phyloP scores from a whole-genome alignment of 179 eudicot species.

The Heliamphora pulchella region DNA sequence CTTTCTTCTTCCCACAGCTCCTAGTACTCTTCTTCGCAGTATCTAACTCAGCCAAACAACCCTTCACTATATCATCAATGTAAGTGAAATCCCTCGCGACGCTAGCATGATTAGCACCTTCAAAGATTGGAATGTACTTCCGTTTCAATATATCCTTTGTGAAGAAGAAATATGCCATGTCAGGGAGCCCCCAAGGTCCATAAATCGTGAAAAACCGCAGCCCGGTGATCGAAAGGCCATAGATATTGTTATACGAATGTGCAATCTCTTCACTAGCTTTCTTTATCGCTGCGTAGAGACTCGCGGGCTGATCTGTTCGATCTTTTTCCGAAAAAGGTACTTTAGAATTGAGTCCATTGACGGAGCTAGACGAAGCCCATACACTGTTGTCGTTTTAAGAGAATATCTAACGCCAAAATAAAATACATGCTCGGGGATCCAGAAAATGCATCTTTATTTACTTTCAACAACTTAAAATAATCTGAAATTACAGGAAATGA shows the following conservation, averaged over 20 bases:
- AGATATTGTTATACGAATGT: conserved; percentile 35
- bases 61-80: conserved; percentile 50
- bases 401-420: too few relatives aligned
- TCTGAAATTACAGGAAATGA: too few relatives aligned
- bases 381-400: too few relatives aligned
- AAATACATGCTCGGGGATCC: too few relatives aligned
- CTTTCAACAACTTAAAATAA: too few relatives aligned
- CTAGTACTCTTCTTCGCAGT: conserved; percentile 43
- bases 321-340: too few relatives aligned
- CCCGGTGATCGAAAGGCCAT: conserved; percentile 41
- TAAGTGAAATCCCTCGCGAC: conserved; percentile 47
- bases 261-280: conserved; percentile 45
- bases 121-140: conserved; percentile 34
- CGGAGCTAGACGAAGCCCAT: conserved; percentile 40
- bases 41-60: conserved; percentile 38
- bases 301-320: not conserved
- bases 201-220: conserved; percentile 53
- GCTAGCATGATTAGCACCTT: conserved; percentile 41
- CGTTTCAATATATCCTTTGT: conserved; percentile 37
- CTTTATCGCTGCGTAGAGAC: conserved; percentile 37
- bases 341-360: conserved; percentile 18
- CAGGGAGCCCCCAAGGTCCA: conserved; percentile 57
- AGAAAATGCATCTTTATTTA: too few relatives aligned
- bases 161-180: conserved; percentile 51
- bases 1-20: conserved; percentile 38